Conservation (phyloP, 2,329 filamentous ascomycete genomes). For the Fusarium albidum region DNA sequence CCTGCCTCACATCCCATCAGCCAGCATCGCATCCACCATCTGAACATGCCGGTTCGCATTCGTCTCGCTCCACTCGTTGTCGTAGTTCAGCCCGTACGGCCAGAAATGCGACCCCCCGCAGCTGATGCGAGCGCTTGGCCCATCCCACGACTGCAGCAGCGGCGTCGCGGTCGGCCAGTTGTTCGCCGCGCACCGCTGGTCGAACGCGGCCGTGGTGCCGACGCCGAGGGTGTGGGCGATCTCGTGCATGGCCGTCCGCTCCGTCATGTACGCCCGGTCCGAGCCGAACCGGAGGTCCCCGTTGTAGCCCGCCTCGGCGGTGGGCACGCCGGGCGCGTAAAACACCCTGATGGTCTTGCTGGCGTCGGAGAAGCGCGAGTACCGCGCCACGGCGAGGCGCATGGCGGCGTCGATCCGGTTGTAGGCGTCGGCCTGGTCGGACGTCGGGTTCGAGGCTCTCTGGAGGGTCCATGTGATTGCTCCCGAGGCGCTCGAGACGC, state of each 20-base stretch:
- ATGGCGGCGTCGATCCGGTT: constrained; percentile 53
- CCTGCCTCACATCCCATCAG: constrained; percentile 44
- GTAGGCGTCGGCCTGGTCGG: constrained; percentile 55
- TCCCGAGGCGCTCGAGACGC: constrained; percentile 45
- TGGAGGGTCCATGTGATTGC: constrained; percentile 50
- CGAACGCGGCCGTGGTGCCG: constrained; percentile 53
- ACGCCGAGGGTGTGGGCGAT: constrained; percentile 57
- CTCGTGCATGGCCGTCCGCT: constrained; percentile 58
- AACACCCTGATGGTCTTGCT: constrained; percentile 50
- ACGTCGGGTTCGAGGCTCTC: constrained; percentile 48
- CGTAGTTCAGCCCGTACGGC: constrained; percentile 54
- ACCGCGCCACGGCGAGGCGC: constrained; percentile 50
- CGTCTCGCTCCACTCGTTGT: constrained; percentile 54
- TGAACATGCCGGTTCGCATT: constrained; percentile 53
- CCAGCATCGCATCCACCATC: constrained; percentile 55
- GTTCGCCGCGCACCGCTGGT: constrained; percentile 48
- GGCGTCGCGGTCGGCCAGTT: constrained; percentile 52
- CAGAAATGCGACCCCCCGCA: constrained; percentile 52
- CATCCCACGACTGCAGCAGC: constrained; percentile 53
- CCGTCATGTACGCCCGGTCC: constrained; percentile 56
- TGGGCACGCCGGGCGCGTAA: constrained; percentile 54
- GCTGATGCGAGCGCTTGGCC: constrained; percentile 46
- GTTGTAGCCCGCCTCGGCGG: constrained; percentile 55
- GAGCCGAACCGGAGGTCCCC: constrained; percentile 57
- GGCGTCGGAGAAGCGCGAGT: constrained; percentile 46